phyloP scores from a whole-genome alignment of 108 stramenopile species.

The Discostella stelligeroides region DNA sequence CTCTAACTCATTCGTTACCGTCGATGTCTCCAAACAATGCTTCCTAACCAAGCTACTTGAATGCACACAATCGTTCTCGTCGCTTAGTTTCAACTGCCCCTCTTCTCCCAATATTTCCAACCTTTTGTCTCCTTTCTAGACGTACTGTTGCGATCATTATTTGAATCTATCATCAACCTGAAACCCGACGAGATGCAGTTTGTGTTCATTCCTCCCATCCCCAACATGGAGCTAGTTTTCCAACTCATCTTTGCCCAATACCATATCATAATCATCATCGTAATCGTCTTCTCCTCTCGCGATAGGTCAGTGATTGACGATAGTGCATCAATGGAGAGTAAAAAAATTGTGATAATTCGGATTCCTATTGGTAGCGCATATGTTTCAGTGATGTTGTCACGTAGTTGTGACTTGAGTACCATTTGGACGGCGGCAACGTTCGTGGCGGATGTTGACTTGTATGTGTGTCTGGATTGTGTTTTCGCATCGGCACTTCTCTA shows the following conservation, averaged over 20 bases:
- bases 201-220: background rate
- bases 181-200: background rate
- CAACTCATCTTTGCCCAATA: no score
- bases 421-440: background rate
- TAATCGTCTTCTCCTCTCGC: slow-evolving; percentile 1
- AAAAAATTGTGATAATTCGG: background rate
- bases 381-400: background rate
- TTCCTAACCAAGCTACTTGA: no score
- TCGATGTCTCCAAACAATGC: no score
- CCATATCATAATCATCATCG: background rate
- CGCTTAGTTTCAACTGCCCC: background rate
- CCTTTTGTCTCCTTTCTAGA: background rate
- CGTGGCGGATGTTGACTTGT: background rate
- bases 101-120: background rate
- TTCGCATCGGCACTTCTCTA: no score
- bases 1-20: no score
- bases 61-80: background rate
- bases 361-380: background rate
- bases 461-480: no score
- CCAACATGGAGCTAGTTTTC: background rate
- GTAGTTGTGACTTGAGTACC: background rate
- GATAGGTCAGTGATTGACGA: background rate
- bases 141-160: background rate
- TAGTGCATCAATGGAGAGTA: background rate
- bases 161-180: background rate